Evolutionary conservation across 2,329 filamentous ascomycete genomes (phyloP), one percentile per base, ranked within the genome.

Genomic region (Fusarium liriodendri): DNA sequence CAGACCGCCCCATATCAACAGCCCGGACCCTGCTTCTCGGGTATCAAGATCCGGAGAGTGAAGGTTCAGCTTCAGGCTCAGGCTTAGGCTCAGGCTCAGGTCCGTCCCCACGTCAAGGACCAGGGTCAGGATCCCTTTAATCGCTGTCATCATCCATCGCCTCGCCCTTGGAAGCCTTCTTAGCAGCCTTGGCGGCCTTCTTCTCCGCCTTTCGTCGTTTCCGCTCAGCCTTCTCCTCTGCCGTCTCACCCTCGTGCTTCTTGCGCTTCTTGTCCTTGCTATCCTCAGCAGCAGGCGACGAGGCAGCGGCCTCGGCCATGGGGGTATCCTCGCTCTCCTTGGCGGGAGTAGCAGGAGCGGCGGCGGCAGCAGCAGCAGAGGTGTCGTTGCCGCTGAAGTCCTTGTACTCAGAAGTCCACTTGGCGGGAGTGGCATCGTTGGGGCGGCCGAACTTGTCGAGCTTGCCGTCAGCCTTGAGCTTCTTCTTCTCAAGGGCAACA

Each of bases 391-490:
- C 89, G 80, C 89, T 92, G 87, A 92, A 98, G 87, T 98, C 97
- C 85, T 95, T 96, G 89, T 99, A 99, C 76, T 94, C 93, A 40
- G 90, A 86, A 78, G 94, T 95, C 97, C 97, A 99, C 85, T 97
- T 94, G 79, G 95, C 91, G 29, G 97, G 97, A 6, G 97, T 99
- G 74, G 92, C 91, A 83, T 98, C 96, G 84, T 98, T 99, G 79
- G 94, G 85, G 68, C 95, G 93, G 77, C 97, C 97, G 79, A 91
- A 98, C 92, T 99, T 99, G 88, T 99, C 97, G 70, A 99, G 93
- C 87, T 98, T 98, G 84, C 97, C 97, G 77, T 95, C 94, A 62
- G 95, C 94, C 91, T 98, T 98, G 88, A 99, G 92, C 91, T 98
- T 98, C 93, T 99, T 99, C 92, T 99, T 99, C 89, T 98, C 95